Base-by-base conservation (phyloP, 495 filamentous ascomycete species). In the Penicillium dipodomyicola region DNA sequence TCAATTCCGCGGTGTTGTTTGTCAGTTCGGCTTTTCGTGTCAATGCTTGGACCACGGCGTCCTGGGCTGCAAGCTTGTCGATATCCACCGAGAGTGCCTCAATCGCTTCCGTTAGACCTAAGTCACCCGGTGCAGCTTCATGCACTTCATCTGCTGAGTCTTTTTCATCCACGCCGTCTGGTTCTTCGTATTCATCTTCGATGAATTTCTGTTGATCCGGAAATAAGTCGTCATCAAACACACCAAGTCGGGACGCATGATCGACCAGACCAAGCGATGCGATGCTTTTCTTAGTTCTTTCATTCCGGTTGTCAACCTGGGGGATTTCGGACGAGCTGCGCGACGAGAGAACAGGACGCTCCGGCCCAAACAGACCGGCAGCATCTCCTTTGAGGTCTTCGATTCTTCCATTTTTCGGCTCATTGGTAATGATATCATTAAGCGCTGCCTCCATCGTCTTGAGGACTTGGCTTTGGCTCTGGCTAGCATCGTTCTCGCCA, bases 221-320 rank as follows among this genome's bases (percentile, higher is more conserved):
- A 66, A 96, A 97, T 20, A 99, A 83, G 64, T 97, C 92, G 61
- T 96, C 88, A 60, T 96, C 89, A 72, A 99, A 97, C 4, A 96
- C 94, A 9, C 92, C 91, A 52, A 87, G 88, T 5, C 90, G 84
- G 12, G 85, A 86, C 20, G 87, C 88, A 15, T 86, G 82, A 52
- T 86, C 91, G 3, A 99, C 87, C 14, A 99, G 82, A 2, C 95
- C 95, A 1, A 98, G 73, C 5, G 93, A 97, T 14, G 94, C 87
- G 59, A 98, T 83, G 65, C 87, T 97, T 14, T 90, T 91, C 65
- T 88, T 90, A 25, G 85, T 79, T 60, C 73, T 82, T 55, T 88
- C 84, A 27, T 67, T 65, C 11, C 64, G 67, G 23, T 58, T 59
- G 27, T 82, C 80, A 20, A 48, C 49, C 42, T 75, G 71, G n/a